Evolutionary conservation across 495 filamentous ascomycete genomes (phyloP), one percentile per base, ranked within the genome.

Genomic region (Poronia punctata): DNA sequence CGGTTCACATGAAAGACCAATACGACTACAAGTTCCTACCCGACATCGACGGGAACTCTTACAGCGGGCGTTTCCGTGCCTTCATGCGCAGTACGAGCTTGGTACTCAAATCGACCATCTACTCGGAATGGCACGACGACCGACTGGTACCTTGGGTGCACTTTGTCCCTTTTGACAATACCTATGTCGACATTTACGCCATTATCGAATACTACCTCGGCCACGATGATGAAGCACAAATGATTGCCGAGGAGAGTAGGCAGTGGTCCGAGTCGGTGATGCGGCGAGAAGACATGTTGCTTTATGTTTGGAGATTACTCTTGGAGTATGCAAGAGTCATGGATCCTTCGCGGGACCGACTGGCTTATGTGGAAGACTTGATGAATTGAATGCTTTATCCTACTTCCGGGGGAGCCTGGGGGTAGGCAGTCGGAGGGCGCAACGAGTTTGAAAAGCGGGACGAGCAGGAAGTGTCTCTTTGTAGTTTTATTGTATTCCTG

Each of bases 151-250:
- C 75, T 8, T 82, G 79, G 79, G 59, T 64, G 15, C 79, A 83
- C 47, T 83, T 71, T 45, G 76, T 82, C 4, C 83, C 83, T 1
- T 79, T 86, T 74, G 82, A 86, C 50, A 84, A 84, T 46, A 69
- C 72, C 3, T 86, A 76, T 38, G 65, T 74, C 34, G 82, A 87
- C 49, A 43, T 86, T 16, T 85, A 76, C 45, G 71, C 70, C 0
- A 61, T 84, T 1, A 68, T 84, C 59, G 72, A 78, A 21, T 84
- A 82, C 51, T 83, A 83, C 49, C 46, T 82, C 9, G 59, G 57
- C 4, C 75, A 82, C 49, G 80, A 85, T 48, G 56, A 57, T 7
- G 66, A 68, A 27, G 83, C 76, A 0, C 57, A 68, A 46, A 54
- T 57, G 35, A 78, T 87, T 43, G 83, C 83, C n/a, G 52, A 66